phyloP scores from a whole-genome alignment of 768 basidiomycete genomes.

The Mycena olivaceomarginata region DNA sequence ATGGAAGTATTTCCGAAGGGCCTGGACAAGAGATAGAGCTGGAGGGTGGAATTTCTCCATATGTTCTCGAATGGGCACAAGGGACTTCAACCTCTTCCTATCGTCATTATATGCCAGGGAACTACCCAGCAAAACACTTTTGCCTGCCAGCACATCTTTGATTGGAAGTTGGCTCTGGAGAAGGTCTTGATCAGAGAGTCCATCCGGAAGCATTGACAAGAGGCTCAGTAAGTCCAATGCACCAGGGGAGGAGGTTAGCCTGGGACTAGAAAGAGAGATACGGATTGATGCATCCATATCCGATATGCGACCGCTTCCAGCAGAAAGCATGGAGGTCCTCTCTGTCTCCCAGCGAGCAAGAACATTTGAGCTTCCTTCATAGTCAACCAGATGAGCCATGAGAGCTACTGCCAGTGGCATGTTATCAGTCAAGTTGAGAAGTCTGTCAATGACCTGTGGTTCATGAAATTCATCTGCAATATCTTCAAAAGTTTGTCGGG shows the following conservation, averaged over 20 bases:
- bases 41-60: slow-evolving; percentile 1
- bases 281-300: background rate
- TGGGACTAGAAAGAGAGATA: background rate
- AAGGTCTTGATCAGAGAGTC: slow-evolving; percentile 1
- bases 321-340: background rate
- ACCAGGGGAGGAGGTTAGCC: background rate
- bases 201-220: background rate
- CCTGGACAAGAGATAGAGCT: background rate
- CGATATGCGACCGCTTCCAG: background rate
- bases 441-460: background rate
- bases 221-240: background rate
- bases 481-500: background rate
- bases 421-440: slow-evolving; percentile 3
- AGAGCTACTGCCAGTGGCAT: slow-evolving; percentile 8
- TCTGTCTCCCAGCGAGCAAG: background rate
- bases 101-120: background rate
- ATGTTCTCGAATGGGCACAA: slow-evolving; percentile 3
- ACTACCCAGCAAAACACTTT: background rate
- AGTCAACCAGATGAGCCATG: slow-evolving; percentile 5
- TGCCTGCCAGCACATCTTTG: background rate
- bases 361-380: background rate
- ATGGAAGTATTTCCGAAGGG: background rate
- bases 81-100: background rate
- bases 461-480: background rate
- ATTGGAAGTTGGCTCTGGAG: background rate